Percentiles rank a stretch among this genome's conserved stretches.
phyloP scores from a whole-genome alignment of 768 basidiomycete species.

The Phanerodontia chrysosporium region DNA sequence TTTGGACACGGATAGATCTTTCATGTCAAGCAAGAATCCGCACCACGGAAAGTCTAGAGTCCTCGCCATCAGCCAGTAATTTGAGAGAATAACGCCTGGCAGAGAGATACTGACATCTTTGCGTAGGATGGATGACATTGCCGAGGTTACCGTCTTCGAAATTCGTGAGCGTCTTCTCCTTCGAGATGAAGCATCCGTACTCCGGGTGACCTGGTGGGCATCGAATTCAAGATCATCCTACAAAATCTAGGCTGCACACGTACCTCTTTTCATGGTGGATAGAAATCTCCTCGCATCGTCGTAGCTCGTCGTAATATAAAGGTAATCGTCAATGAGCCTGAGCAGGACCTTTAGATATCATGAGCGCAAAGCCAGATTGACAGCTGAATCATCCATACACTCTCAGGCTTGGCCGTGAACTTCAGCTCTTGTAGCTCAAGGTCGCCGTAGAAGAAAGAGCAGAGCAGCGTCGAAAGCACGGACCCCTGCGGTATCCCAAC shows the following conservation, averaged over 20 bases:
- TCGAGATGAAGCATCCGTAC: conserved; percentile 89
- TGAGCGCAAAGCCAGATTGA: neutral
- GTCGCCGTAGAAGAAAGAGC: conserved; percentile 93
- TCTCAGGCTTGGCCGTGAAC: conserved; percentile 53
- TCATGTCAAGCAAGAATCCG: conserved; percentile 76
- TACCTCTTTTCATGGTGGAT: conserved; percentile 70
- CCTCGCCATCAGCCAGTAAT: neutral
- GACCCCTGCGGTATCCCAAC: conserved; percentile 98
- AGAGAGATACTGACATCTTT: conserved; percentile 32
- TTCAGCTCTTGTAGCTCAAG: conserved; percentile 60
- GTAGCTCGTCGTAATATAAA: conserved; percentile 73
- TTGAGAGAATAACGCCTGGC: neutral
- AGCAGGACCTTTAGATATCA: conserved; percentile 51
- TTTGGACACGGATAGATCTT: conserved; percentile 68
- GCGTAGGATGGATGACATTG: conserved; percentile 47
- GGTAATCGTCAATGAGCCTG: conserved; percentile 91
- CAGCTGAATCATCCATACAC: conserved; percentile 44
- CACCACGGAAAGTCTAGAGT: conserved; percentile 88
- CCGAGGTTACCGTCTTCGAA: conserved; percentile 61
- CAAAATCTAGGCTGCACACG: neutral
- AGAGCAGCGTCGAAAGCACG: conserved; percentile 88
- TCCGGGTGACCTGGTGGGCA: conserved; percentile 87
- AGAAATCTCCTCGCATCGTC: conserved; percentile 65
- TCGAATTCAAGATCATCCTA: no score
- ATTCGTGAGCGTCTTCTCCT: conserved; percentile 85